Percentiles rank a stretch among this genome's conserved stretches.
Conservation (phyloP, 2,329 filamentous ascomycete genomes). For the Gyromitra esculenta region DNA sequence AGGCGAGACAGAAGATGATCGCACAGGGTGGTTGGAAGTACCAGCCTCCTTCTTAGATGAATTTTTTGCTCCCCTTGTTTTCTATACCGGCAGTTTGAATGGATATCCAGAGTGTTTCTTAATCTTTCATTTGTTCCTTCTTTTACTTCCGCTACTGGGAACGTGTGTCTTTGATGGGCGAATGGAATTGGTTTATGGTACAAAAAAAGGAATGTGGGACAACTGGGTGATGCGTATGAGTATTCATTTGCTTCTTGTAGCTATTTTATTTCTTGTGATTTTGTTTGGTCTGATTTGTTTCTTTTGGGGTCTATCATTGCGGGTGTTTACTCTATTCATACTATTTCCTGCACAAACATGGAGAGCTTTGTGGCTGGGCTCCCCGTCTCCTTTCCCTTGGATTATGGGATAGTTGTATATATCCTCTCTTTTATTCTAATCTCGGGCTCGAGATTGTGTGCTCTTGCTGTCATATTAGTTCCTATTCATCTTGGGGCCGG, state of each 20-base stretch:
- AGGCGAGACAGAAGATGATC: slow-evolving; percentile 79
- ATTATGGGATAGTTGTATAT: slow-evolving; percentile 33
- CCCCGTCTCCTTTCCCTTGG: background rate
- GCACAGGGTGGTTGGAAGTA: slow-evolving; percentile 88
- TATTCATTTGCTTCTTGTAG: slow-evolving; percentile 16
- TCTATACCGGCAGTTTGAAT: slow-evolving; percentile 21
- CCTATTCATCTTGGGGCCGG: slow-evolving; percentile 10
- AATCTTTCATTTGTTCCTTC: slow-evolving; percentile 20
- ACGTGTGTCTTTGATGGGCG: slow-evolving; percentile 33
- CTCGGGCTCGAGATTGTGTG: background rate
- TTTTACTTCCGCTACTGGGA: slow-evolving; percentile 29
- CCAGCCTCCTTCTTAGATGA: slow-evolving; percentile 65
- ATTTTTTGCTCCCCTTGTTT: slow-evolving; percentile 7
- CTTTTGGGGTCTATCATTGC: slow-evolving; percentile 37
- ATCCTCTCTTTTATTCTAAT: slow-evolving; percentile 11
- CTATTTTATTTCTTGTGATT: slow-evolving; percentile 35
- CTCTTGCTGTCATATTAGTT: slow-evolving; percentile 4
- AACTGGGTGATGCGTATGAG: slow-evolving; percentile 34
- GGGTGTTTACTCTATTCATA: slow-evolving; percentile 17
- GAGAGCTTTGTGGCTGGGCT: background rate
- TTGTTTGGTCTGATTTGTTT: slow-evolving; percentile 19
- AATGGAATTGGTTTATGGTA: slow-evolving; percentile 35
- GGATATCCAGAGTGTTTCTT: slow-evolving; percentile 15
- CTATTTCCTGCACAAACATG: slow-evolving; percentile 12
- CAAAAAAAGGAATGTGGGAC: slow-evolving; percentile 8